phyloP scores from a whole-genome alignment of 192 early-diverging fungal genomes.

The Backusella macrospora region DNA sequence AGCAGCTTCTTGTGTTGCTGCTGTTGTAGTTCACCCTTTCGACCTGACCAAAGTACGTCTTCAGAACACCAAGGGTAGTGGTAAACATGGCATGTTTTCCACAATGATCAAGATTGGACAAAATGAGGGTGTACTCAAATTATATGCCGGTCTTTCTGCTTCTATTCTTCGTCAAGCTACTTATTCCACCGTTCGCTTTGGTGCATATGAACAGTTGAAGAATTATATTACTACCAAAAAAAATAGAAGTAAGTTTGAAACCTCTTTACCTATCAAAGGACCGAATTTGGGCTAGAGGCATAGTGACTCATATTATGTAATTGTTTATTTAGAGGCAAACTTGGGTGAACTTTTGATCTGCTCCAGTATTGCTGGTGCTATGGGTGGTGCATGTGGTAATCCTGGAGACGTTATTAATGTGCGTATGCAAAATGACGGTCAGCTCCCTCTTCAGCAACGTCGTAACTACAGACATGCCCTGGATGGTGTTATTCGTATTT shows the following conservation, averaged over 20 bases:
- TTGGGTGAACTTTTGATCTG: slow-evolving; percentile 44
- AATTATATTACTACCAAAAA: slow-evolving; percentile 42
- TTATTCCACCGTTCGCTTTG: slow-evolving; percentile 79
- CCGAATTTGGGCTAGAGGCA: background rate
- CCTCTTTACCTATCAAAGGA: background rate
- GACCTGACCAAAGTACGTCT: slow-evolving; percentile 90
- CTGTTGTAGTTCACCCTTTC: slow-evolving; percentile 76
- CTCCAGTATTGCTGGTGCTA: slow-evolving; percentile 48
- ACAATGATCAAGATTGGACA: slow-evolving; percentile 68
- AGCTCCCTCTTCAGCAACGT: slow-evolving; percentile 59
- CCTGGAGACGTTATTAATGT: slow-evolving; percentile 80
- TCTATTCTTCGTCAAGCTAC: slow-evolving; percentile 73
- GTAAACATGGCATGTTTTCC: slow-evolving; percentile 51
- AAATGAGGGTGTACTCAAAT: slow-evolving; percentile 28
- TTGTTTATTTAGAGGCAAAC: slow-evolving; percentile 21
- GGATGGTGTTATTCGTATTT: slow-evolving; percentile 72
- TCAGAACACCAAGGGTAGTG: slow-evolving; percentile 40
- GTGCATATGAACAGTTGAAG: slow-evolving; percentile 71
- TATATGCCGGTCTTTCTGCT: slow-evolving; percentile 56
- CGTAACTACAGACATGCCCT: slow-evolving; percentile 79
- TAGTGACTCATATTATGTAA: slow-evolving; percentile 20
- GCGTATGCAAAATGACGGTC: slow-evolving; percentile 78
- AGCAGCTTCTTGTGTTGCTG: slow-evolving; percentile 55
- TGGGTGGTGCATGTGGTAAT: slow-evolving; percentile 73
- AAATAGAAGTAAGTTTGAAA: slow-evolving; percentile 47